Percentiles rank a stretch among this genome's conserved stretches.
Evolutionary conservation across 2,329 filamentous ascomycete genomes (phyloP).

Genomic region (Botrytis tulipae): DNA sequence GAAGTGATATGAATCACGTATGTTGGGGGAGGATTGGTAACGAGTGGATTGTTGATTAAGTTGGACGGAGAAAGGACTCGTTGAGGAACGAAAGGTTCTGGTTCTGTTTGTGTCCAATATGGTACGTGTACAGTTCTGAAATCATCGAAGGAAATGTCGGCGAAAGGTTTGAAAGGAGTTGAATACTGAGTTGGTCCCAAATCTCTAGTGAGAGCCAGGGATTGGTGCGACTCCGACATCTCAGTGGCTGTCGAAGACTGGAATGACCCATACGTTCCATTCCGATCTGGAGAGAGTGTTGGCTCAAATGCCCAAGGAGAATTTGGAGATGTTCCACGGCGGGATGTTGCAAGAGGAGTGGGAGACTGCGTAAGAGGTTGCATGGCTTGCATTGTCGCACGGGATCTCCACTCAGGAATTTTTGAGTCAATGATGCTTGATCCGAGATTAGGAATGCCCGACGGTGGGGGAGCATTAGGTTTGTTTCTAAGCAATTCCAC

Average conservation of each 20-base stretch:
- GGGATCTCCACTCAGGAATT: conserved; percentile 6
- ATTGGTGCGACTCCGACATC: neutral
- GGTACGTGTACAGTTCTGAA: neutral
- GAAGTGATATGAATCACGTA: conserved; percentile 35
- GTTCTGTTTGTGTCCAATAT: neutral
- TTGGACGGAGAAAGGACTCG: conserved; percentile 28
- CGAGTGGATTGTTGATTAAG: conserved; percentile 32
- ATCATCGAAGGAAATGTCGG: conserved; percentile 10
- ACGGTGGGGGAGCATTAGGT: neutral
- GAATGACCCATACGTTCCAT: neutral
- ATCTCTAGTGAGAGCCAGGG: neutral
- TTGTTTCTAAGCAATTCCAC: conserved; percentile 1
- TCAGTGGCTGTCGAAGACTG: neutral
- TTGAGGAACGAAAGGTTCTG: conserved; percentile 19
- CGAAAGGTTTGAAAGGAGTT: neutral
- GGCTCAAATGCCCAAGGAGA: neutral
- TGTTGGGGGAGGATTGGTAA: conserved; percentile 21
- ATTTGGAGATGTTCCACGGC: neutral
- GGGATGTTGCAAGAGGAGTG: neutral
- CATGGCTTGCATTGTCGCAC: neutral
- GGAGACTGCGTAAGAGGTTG: neutral
- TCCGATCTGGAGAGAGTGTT: neutral
- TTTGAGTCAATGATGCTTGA: conserved; percentile 13
- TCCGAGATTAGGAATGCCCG: neutral
- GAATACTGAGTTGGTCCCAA: neutral